These are phyloP conservation scores for Fimicolochytrium jonesii DNA, from an alignment of 192 early-diverging fungal species.

Conservation along the genomic window DNA sequence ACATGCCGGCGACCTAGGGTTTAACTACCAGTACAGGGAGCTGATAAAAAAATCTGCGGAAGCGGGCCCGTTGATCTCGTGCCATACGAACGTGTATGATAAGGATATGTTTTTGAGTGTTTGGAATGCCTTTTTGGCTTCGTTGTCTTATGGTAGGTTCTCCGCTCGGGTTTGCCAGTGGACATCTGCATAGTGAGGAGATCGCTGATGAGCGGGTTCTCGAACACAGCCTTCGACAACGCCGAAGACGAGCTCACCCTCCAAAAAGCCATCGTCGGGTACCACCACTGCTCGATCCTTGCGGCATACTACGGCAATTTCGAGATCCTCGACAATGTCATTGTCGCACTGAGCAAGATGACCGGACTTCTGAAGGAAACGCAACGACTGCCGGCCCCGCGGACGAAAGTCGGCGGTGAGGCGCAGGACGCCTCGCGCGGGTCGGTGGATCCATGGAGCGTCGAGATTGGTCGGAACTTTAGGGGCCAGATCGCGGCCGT, in stretches of 20 bases:
- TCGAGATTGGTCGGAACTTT: slow-evolving; percentile 86
- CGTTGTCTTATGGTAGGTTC: slow-evolving; percentile 70
- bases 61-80: slow-evolving; percentile 54
- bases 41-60: slow-evolving; percentile 49
- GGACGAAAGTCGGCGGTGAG: neutral
- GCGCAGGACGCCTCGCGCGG: neutral
- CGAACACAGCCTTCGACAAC: slow-evolving; percentile 65
- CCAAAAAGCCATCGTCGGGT: slow-evolving; percentile 76
- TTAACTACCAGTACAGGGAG: slow-evolving; percentile 92
- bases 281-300: slow-evolving; percentile 68
- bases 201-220: too few species aligned
- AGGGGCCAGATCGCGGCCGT: slow-evolving; percentile 87
- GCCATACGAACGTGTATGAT: slow-evolving; percentile 62
- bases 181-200: too few species aligned
- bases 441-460: slow-evolving; percentile 49
- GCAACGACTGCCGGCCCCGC: slow-evolving; percentile 18
- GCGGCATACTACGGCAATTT: slow-evolving; percentile 68
- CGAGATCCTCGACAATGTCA: slow-evolving; percentile 76
- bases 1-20: slow-evolving; percentile 89
- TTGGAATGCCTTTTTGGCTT: slow-evolving; percentile 73
- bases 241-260: slow-evolving; percentile 72
- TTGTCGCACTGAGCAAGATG: slow-evolving; percentile 68
- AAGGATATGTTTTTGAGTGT: slow-evolving; percentile 71
- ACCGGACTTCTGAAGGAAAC: slow-evolving; percentile 58
- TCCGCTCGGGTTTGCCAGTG: too few species aligned